Evolutionary conservation across 164 flowering plant genomes (phyloP).

Genomic region (Annona squamosa): DNA sequence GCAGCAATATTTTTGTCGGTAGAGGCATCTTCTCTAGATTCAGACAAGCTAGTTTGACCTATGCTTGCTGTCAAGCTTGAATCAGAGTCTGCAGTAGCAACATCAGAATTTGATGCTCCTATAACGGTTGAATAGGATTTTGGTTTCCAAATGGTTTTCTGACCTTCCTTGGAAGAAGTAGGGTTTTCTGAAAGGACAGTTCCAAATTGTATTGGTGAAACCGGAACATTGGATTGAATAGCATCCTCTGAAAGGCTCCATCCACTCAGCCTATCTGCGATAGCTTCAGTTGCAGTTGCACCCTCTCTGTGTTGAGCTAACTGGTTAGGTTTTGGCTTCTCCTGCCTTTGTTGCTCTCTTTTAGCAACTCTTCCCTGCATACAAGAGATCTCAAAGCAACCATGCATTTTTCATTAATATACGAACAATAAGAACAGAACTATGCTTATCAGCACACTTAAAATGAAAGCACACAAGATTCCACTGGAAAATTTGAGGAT

Average conservation of each 20-base stretch:
- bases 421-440: neutral
- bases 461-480: neutral
- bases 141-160: slow-evolving; percentile 36
- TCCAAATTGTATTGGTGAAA: slow-evolving; percentile 25
- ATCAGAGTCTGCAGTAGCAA: slow-evolving; percentile 15
- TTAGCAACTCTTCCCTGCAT: slow-evolving; percentile 29
- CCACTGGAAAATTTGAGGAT: neutral
- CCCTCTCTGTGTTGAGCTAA: slow-evolving; percentile 15
- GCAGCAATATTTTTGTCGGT: slow-evolving; percentile 20
- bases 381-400: neutral
- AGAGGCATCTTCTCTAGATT: slow-evolving; percentile 8
- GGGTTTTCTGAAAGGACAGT: slow-evolving; percentile 16
- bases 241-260: slow-evolving; percentile 25
- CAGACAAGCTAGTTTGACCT: slow-evolving; percentile 12
- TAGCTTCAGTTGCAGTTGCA: slow-evolving; percentile 22
- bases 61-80: slow-evolving; percentile 3
- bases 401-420: neutral
- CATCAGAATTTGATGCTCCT: slow-evolving; percentile 27
- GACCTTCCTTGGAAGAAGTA: slow-evolving; percentile 19
- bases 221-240: slow-evolving; percentile 17
- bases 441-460: neutral
- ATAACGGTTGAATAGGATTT: slow-evolving; percentile 52
- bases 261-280: slow-evolving; percentile 22
- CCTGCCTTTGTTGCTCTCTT: slow-evolving; percentile 34
- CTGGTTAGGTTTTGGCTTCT: slow-evolving; percentile 21